Base-by-base conservation (phyloP, 1,139 yeast species). In the Geotrichum histeridarum region DNA sequence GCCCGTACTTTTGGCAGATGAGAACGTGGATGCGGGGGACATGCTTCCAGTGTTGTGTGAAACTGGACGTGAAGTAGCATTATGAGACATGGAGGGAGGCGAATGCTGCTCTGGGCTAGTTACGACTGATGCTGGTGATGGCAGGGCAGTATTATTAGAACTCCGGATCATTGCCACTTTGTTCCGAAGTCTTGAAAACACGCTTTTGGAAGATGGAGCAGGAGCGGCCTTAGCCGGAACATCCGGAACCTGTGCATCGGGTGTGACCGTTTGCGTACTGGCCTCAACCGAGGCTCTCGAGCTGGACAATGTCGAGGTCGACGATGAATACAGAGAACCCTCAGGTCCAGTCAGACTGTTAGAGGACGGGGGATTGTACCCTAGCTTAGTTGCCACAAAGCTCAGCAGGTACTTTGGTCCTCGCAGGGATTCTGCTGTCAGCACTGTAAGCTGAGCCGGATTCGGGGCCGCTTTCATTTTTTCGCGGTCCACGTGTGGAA, bases 351-450 rank as follows among this genome's bases (percentile, higher is more conserved):
- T n/a, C 11, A 2, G 12, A 12, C 8, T 17, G 4, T n/a, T 9
- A 15, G 15, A 33, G 9, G 48, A 12, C 8, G 22, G 38, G 12
- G 45, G 42, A 14, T 32, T 41, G 38, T 14, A 50, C 30, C 42
- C 33, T 12, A 51, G 36, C 30, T 41, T 45, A 12, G 32, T 32
- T 7, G 14, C 18, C n/a, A 43, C 33, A 31, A 45, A 51, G 18
- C 42, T 30, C 4, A 51, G 43, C 22, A 51, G 35, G 42, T 51
- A 51, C 38, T 44, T 44, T 14, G 47, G 38, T 8, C 47, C 47
- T 9, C 47, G 47, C 18, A 31, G 4, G 15, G 47, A 11, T n/a
- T 43, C 47, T 8, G 27, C n/a, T 14, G 22, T 15, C 30, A 43
- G 36, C 14, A 43, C 47, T 2, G 31, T 15, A 2, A 18, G 47